These are phyloP conservation scores for Ampelocalamus luodianensis DNA, from an alignment of 176 grass and related monocot species.

Conservation along the genomic window DNA sequence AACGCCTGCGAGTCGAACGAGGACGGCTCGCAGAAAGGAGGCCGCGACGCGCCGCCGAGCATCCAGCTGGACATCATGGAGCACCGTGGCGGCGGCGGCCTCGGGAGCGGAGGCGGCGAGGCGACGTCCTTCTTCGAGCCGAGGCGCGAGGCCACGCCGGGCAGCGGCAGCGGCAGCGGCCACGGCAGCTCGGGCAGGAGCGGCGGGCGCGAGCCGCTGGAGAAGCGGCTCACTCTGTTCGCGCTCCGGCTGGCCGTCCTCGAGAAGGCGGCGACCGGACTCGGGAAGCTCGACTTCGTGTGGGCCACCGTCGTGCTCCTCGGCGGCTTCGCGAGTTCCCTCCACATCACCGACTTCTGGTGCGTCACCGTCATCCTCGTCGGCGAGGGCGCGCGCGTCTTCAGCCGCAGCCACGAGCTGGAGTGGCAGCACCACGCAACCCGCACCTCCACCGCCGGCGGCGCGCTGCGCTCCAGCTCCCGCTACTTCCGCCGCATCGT, in stretches of 20 bases:
- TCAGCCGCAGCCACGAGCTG: constrained; percentile 75
- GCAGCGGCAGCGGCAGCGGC: constrained; percentile 13
- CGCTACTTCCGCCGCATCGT: constrained; percentile 41
- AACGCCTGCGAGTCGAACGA: constrained; percentile 17
- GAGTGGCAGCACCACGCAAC: constrained; percentile 69
- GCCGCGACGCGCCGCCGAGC: constrained; percentile 31
- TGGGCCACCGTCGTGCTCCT: constrained; percentile 77
- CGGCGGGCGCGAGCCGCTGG: constrained; percentile 24
- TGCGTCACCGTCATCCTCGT: constrained; percentile 74
- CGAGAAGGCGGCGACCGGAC: constrained; percentile 59
- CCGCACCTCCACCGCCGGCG: constrained; percentile 38
- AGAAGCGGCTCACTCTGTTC: constrained; percentile 69
- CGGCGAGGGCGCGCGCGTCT: constrained; percentile 14
- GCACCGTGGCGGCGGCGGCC: neutral
- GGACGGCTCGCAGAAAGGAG: neutral
- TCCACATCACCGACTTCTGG: constrained; percentile 55
- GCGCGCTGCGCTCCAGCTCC: constrained; percentile 43
- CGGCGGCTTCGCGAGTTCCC: constrained; percentile 53
- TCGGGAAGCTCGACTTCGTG: constrained; percentile 59
- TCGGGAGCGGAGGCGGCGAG: constrained; percentile 18
- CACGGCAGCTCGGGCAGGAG: neutral
- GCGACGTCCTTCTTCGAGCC: constrained; percentile 45
- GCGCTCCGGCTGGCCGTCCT: constrained; percentile 63
- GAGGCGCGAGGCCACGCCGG: constrained; percentile 24
- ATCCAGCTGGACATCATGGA: constrained; percentile 26